Base-by-base conservation (phyloP, 345 rosid species). In the Arabidopsis arenosa region DNA sequence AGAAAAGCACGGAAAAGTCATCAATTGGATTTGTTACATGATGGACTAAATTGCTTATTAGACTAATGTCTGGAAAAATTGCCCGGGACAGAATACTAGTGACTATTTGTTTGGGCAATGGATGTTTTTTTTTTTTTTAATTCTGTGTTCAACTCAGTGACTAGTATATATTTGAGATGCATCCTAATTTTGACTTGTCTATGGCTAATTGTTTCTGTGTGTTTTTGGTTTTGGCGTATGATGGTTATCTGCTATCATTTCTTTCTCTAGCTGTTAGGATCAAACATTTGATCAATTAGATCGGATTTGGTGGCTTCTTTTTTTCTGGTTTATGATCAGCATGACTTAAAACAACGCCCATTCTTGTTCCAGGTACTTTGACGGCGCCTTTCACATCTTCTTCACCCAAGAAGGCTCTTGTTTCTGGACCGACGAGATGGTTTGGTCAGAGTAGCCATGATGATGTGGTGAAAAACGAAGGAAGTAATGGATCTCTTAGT, bases 321-420 rank as follows among this genome's bases (percentile, higher is more conserved):
- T 23, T 13, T 40, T 23, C 67, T 66, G 44, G 32, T 72, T 64
- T 57, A 49, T 40, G 73, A 51, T 65, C 30, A 66, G 51, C 32
- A 58, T 57, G 68, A 9, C 70, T 52, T 39, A 60, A 56, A 68
- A 77, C 65, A 41, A 66, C 35, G 23, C 14, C 66, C 71, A 18
- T 43, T 68, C 23, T 54, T 54, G 28, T 74, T 63, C 45, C 87
- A 90, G 97, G 85, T 78, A 76, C 81, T 71, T 81, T 86, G 54
- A 80, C 83, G 10, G 56, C 15, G 7, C 66, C 55, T 37, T 47
- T 76, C 37, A 78, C 72, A 6, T 72, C 85, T 49, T 78, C 63
- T 9, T 58, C 60, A 48, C 76, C 72, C 7, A 57, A 58, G 71
- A 86, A 68, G 53, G 79, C 80, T 70, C 82, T 80, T 67, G 79